Conservation (phyloP, 2,329 filamentous ascomycete species). For the Penicillium sp. region DNA sequence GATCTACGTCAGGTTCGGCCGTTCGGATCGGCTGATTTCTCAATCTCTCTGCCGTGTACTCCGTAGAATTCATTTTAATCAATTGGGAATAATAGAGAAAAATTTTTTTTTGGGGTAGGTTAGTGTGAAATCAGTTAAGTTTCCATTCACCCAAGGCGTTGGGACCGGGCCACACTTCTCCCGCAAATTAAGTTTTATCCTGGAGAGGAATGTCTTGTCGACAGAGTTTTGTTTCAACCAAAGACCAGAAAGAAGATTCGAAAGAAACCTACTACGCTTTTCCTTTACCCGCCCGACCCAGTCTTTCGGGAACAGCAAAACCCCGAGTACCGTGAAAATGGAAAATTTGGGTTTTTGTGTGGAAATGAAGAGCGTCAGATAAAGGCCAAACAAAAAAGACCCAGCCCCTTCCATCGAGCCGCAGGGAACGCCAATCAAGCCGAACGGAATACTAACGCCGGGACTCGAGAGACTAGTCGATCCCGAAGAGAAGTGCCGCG, state of each 20-base stretch:
- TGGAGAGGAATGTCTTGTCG: constrained; percentile 11
- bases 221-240: constrained; percentile 5
- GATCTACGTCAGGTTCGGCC: not conserved
- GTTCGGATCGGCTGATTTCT: not conserved
- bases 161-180: not conserved
- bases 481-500: constrained; percentile 18
- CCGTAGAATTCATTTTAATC: too few species aligned
- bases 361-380: constrained; percentile 12
- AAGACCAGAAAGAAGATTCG: not conserved
- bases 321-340: not conserved
- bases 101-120: too few species aligned
- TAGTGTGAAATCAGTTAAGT: not conserved
- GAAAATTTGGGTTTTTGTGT: constrained; percentile 2
- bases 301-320: not conserved
- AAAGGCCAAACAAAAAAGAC: not conserved
- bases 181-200: constrained; percentile 1
- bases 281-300: not conserved
- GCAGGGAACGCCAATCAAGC: constrained; percentile 11
- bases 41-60: not conserved
- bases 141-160: not conserved
- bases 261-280: not conserved
- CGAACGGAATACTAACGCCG: constrained; percentile 10
- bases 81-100: too few species aligned
- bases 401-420: constrained; percentile 1
- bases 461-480: constrained; percentile 13